Base-by-base conservation (phyloP, 441 rosid genomes). In the Melastoma candidum region DNA sequence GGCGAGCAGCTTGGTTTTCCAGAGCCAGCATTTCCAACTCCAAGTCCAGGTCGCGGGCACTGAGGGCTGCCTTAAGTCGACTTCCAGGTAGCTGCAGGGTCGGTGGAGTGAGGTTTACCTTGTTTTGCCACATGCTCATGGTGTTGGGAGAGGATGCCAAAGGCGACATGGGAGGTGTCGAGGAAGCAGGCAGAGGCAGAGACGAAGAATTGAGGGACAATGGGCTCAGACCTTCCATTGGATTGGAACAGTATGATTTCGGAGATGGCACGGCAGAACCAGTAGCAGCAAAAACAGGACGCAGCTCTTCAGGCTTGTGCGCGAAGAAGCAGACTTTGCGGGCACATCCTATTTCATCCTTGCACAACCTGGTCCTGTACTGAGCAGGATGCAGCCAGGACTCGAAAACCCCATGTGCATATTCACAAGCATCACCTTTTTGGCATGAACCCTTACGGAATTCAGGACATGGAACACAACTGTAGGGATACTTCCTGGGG, bases 341-440 rank as follows among this genome's bases (percentile, higher is more conserved):
- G 0, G 79, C 46, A 41, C 98, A 92, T 24, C 90, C 88, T 0
- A 73, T 81, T 71, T 92, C 98, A 26, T 92, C 96, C 76, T 92
- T 92, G 82, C 98, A 92, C 54, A 92, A 88, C 59, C 98, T 57
- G n/a, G 98, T 92, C 54, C 93, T 68, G 59, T 92, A 90, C 58
- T 90, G 98, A 0, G 96, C 95, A 14, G 97, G 97, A 63, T 90
- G 97, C 46, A 90, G 75, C 97, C 97, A 90, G 29, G 90, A 87
- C 76, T 90, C 98, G 36, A 87, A 90, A 39, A 90, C 85, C 47
- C 98, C 98, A 25, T 92, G 98, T 0, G 96, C 96, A 58, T 87
- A 92, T 67, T 92, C 98, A 25, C 98, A 92, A 8, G 78, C 62
- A 73, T 92, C 98, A 7, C 73, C 95, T 67, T 77, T 85, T 13